A percentile compares a stretch with the other conserved stretches of the same genome.
Conservation (phyloP, 2,329 filamentous ascomycete species). For the Dryadomyces quercus-mongolicae region DNA sequence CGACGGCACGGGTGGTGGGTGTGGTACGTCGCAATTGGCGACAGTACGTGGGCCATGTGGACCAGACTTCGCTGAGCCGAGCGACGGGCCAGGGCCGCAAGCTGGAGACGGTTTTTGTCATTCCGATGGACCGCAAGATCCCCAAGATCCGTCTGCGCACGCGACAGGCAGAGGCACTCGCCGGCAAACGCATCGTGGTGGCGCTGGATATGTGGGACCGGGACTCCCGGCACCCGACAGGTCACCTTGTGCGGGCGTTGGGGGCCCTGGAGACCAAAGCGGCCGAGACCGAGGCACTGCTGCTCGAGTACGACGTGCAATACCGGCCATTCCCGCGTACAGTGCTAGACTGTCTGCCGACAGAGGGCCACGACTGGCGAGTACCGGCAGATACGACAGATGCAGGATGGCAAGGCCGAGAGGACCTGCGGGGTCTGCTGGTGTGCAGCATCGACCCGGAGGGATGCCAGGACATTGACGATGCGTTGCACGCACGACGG, state of each 20-base stretch:
- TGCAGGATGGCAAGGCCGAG: conserved; percentile 73
- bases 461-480: conserved; percentile 96
- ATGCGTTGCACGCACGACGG: conserved; percentile 77
- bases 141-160: conserved; percentile 93
- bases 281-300: conserved; percentile 89
- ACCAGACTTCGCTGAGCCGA: conserved; percentile 69
- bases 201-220: conserved; percentile 94
- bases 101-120: conserved; percentile 85
- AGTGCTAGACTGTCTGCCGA: conserved; percentile 83
- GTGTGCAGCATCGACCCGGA: conserved; percentile 97
- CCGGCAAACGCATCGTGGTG: conserved; percentile 85
- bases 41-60: conserved; percentile 93
- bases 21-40: conserved; percentile 94
- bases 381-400: conserved; percentile 62
- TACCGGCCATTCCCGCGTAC: conserved; percentile 95
- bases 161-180: conserved; percentile 73
- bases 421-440: conserved; percentile 72
- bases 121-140: conserved; percentile 96
- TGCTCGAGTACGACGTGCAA: conserved; percentile 94
- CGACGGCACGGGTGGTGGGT: conserved; percentile 84
- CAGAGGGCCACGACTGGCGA: conserved; percentile 86
- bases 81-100: conserved; percentile 56
- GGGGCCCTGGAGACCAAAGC: conserved; percentile 93
- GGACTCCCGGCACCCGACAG: conserved; percentile 82
- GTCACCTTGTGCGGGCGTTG: conserved; percentile 85